phyloP scores from a whole-genome alignment of 306 rosid genomes.

The Trifolium repens region DNA sequence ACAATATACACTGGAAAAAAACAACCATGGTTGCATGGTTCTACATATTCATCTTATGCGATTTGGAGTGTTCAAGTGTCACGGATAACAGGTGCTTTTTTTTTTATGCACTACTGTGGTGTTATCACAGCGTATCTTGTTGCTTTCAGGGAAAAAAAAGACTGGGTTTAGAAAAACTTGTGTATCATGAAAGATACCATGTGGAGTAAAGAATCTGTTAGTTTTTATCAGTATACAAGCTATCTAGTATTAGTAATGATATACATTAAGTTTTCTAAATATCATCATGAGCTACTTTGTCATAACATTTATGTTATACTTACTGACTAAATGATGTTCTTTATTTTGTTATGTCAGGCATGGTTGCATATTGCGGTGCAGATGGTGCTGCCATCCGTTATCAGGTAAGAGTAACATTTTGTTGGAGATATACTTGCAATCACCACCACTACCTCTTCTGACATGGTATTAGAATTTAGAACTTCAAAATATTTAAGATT shows the following conservation, averaged over 20 bases:
- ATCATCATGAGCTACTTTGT: constrained; percentile 24
- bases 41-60: constrained; percentile 62
- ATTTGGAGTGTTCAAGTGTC: constrained; percentile 91
- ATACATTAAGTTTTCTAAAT: constrained; percentile 15
- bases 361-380: constrained; percentile 85
- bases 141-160: constrained; percentile 1
- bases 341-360: constrained; percentile 59
- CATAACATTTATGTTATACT: not conserved
- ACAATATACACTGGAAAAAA: constrained; percentile 62
- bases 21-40: constrained; percentile 71
- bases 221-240: constrained; percentile 2
- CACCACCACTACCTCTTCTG: not conserved
- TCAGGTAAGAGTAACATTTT: constrained; percentile 61
- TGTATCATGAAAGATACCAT: not conserved
- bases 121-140: constrained; percentile 2
- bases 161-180: not conserved
- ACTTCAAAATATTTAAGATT: constrained; percentile 13
- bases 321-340: constrained; percentile 2
- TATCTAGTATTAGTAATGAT: not conserved
- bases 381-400: constrained; percentile 80
- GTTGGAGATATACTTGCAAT: constrained; percentile 33
- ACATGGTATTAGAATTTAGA: not conserved
- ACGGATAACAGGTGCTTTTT: constrained; percentile 66
- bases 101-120: constrained; percentile 28
- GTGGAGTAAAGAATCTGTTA: constrained; percentile 9